phyloP scores from a whole-genome alignment of 768 basidiomycete species.

The Boletellus ananas region DNA sequence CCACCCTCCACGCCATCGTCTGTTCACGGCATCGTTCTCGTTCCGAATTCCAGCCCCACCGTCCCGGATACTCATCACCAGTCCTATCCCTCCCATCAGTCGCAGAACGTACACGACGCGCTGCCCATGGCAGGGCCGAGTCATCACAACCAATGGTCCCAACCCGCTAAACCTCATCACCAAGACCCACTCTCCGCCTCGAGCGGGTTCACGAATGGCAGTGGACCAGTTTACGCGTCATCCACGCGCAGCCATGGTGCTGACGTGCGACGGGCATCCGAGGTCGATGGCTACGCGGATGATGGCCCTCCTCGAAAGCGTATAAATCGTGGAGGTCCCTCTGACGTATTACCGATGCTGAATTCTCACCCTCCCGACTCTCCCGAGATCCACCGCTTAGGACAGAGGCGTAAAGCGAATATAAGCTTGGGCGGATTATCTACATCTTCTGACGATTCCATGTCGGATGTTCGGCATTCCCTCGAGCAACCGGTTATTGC shows the following conservation, averaged over 20 bases:
- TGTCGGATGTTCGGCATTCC: constrained; percentile 44
- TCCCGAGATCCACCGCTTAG: constrained; percentile 54
- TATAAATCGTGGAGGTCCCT: constrained; percentile 49
- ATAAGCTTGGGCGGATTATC: constrained; percentile 43
- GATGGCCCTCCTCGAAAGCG: constrained; percentile 73
- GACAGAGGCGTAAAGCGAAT: constrained; percentile 43
- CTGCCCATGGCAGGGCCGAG: constrained; percentile 38
- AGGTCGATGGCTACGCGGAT: constrained; percentile 39
- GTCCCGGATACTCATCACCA: constrained; percentile 37
- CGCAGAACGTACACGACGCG: constrained; percentile 40
- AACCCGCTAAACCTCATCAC: constrained; percentile 30
- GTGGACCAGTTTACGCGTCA: constrained; percentile 46
- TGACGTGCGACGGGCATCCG: constrained; percentile 36
- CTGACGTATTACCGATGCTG: constrained; percentile 30
- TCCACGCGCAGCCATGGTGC: constrained; percentile 41
- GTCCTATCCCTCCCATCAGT: constrained; percentile 39
- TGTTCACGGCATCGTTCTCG: constrained; percentile 54
- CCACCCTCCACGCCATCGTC: constrained; percentile 44
- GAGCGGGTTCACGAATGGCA: constrained; percentile 51
- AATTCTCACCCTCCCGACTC: constrained; percentile 41
- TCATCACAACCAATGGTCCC: constrained; percentile 37
- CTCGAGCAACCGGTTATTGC: constrained; percentile 40
- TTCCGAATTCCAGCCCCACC: constrained; percentile 73
- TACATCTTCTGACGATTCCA: constrained; percentile 67
- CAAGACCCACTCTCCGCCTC: constrained; percentile 57